Conservation (phyloP, 371 early-diverging fungal species). For the Umbelopsis sp. region DNA sequence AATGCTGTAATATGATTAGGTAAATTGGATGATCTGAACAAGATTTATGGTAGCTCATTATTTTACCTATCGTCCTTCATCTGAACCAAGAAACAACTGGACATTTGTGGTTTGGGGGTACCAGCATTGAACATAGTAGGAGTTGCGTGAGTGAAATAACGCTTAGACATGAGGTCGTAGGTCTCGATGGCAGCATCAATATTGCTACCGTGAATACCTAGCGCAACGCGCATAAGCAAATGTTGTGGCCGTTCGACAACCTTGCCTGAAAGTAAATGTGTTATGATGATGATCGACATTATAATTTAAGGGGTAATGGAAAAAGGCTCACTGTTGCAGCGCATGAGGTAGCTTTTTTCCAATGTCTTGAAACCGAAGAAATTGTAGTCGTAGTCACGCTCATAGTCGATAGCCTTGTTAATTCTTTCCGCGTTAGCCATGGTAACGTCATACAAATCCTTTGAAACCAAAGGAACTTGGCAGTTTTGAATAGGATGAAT, state of each 20-base stretch:
- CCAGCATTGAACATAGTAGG: conserved; percentile 99
- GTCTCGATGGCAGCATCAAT: conserved; percentile 95
- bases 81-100: conserved; percentile 95
- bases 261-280: neutral
- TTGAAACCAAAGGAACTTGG: conserved; percentile 87
- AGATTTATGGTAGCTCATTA: neutral
- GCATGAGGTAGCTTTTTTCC: conserved; percentile 94
- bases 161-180: conserved; percentile 94
- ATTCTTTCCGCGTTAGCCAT: conserved; percentile 81
- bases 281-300: neutral
- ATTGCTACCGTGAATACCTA: conserved; percentile 97
- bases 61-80: conserved; percentile 85
- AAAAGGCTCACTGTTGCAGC: conserved; percentile 72
- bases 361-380: conserved; percentile 99
- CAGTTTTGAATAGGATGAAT: conserved; percentile 89
- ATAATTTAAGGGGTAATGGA: neutral
- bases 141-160: conserved; percentile 98
- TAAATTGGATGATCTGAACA: neutral
- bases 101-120: conserved; percentile 95
- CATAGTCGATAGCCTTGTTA: conserved; percentile 92
- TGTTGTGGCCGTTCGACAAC: conserved; percentile 98
- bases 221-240: conserved; percentile 98
- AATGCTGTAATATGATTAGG: conserved; percentile 60
- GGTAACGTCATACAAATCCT: conserved; percentile 74
- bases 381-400: conserved; percentile 96